phyloP scores from a whole-genome alignment of 2,329 filamentous ascomycete genomes.

The Pseudopithomyces chartarum region DNA sequence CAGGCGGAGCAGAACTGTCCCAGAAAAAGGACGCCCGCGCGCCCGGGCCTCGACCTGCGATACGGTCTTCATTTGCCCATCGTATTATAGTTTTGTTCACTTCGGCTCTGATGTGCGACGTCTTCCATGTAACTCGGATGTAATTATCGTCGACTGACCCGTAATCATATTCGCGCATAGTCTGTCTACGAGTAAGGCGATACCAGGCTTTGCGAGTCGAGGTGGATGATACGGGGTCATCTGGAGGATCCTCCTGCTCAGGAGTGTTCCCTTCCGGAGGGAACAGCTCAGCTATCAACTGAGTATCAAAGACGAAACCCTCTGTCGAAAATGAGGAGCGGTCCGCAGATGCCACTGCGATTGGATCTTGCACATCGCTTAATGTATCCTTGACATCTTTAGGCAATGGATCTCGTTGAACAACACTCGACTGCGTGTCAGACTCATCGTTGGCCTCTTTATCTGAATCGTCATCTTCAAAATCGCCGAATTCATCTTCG shows the following conservation, averaged over 20 bases:
- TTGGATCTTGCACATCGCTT: neutral
- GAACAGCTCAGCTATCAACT: slow-evolving; percentile 35
- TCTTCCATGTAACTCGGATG: slow-evolving; percentile 44
- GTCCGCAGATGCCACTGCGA: too few species aligned
- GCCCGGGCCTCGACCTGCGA: slow-evolving; percentile 41
- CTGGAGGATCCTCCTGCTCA: slow-evolving; percentile 23
- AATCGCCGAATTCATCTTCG: slow-evolving; percentile 25
- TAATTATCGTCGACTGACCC: slow-evolving; percentile 43
- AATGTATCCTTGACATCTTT: neutral
- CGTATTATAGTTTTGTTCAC: slow-evolving; percentile 40
- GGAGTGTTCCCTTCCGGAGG: slow-evolving; percentile 11
- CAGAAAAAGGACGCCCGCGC: slow-evolving; percentile 45
- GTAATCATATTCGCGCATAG: slow-evolving; percentile 44
- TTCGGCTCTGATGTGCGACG: slow-evolving; percentile 39
- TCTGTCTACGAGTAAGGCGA: slow-evolving; percentile 44
- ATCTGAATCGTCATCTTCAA: slow-evolving; percentile 17
- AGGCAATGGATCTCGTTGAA: neutral
- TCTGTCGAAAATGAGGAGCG: too few species aligned
- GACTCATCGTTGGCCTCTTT: neutral
- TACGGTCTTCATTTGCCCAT: slow-evolving; percentile 46
- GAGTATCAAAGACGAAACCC: slow-evolving; percentile 17
- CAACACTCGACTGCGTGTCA: neutral
- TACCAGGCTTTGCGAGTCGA: slow-evolving; percentile 48
- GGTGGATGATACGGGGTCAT: slow-evolving; percentile 40
- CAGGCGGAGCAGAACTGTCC: slow-evolving; percentile 35